Evolutionary conservation across 2,329 filamentous ascomycete genomes (phyloP).

Genomic region (Pyrenochaeta sp.): DNA sequence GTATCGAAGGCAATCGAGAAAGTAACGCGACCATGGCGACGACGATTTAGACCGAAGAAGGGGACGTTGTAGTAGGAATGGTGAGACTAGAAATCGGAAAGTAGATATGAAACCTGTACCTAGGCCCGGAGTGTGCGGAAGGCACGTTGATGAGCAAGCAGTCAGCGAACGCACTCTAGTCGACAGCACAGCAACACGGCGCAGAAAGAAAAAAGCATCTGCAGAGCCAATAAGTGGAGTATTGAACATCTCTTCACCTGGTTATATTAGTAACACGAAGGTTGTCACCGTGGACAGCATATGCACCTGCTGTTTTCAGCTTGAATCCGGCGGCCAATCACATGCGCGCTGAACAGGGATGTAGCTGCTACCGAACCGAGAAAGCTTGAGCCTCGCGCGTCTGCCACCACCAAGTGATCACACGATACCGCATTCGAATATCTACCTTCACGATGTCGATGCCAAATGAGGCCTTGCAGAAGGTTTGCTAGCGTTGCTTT

Average conservation of each 20-base stretch:
- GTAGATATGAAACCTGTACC: constrained; percentile 12
- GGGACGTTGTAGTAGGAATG: neutral
- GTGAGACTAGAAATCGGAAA: neutral
- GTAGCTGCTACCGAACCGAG: constrained; percentile 22
- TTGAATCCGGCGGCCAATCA: constrained; percentile 27
- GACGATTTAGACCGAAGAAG: neutral
- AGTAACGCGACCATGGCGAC: constrained; percentile 43
- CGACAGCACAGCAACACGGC: constrained; percentile 2
- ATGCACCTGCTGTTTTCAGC: constrained; percentile 12
- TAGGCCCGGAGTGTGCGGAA: constrained; percentile 26
- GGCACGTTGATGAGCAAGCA: constrained; percentile 20
- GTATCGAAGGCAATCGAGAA: constrained; percentile 54
- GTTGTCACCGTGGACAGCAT: constrained; percentile 5
- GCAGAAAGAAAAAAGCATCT: neutral
- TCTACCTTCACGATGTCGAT: constrained; percentile 76
- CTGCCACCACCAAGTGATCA: constrained; percentile 5
- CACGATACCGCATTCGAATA: constrained; percentile 16
- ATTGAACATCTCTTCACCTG: neutral
- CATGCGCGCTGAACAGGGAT: constrained; percentile 13
- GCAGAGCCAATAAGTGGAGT: neutral
- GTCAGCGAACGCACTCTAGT: constrained; percentile 14
- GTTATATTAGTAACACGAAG: neutral
- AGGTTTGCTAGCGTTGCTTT: constrained; percentile 64
- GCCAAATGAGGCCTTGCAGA: constrained; percentile 90
- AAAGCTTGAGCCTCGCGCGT: constrained; percentile 30